Percentiles rank a stretch among this genome's conserved stretches.
Conservation (phyloP, 2,329 filamentous ascomycete genomes). For the Epicoccum sorghinum region DNA sequence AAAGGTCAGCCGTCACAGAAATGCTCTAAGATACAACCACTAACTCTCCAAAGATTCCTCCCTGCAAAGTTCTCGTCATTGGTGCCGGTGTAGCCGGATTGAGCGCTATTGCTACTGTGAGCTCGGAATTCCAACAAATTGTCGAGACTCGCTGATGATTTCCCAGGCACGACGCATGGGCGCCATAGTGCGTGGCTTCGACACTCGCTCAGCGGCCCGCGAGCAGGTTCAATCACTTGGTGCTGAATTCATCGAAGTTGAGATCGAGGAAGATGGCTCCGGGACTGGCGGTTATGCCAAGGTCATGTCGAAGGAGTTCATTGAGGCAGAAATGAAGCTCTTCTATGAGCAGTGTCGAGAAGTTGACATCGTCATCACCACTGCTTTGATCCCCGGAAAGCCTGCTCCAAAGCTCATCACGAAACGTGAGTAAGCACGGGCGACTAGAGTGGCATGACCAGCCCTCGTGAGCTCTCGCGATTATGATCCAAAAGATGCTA, state of each 20-base stretch:
- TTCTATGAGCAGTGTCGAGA: slow-evolving; percentile 87
- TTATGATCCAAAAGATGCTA: not conserved
- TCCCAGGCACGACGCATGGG: slow-evolving; percentile 75
- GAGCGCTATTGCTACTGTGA: slow-evolving; percentile 80
- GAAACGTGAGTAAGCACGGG: slow-evolving; percentile 48
- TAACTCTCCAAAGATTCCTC: slow-evolving; percentile 70
- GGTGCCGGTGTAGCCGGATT: slow-evolving; percentile 88
- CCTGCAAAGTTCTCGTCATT: slow-evolving; percentile 88
- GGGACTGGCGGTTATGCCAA: slow-evolving; percentile 89
- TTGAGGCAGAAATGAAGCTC: slow-evolving; percentile 90
- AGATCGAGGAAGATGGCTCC: slow-evolving; percentile 81
- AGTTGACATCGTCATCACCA: slow-evolving; percentile 91
- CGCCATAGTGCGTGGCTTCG: slow-evolving; percentile 87
- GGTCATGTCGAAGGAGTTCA: slow-evolving; percentile 93
- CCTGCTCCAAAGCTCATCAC: slow-evolving; percentile 85
- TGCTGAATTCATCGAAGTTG: slow-evolving; percentile 88
- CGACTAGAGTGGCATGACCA: no score
- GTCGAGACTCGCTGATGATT: not conserved
- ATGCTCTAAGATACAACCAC: not conserved
- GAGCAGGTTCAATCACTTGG: slow-evolving; percentile 91
- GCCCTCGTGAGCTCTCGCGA: no score
- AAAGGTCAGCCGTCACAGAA: slow-evolving; percentile 34
- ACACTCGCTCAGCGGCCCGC: slow-evolving; percentile 84
- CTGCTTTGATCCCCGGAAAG: slow-evolving; percentile 85
- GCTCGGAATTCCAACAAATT: slow-evolving; percentile 28